Conservation (phyloP, 441 rosid genomes). For the Mallotus japonicus region DNA sequence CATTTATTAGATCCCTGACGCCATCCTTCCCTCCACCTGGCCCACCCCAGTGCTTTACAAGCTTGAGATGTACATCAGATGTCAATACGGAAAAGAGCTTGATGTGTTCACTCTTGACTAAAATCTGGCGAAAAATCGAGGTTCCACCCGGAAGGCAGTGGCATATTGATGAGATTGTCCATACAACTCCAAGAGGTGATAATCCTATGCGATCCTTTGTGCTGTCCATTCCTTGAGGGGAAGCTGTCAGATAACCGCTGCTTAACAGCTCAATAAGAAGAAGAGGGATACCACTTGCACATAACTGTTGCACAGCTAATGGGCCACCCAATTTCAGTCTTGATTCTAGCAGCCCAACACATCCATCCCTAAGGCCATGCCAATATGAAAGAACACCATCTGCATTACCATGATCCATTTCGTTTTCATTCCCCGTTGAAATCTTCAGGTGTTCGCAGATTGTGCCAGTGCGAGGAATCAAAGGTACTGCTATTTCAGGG, state of each 20-base stretch:
- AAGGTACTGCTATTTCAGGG: conserved; percentile 73
- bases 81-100: conserved; percentile 58
- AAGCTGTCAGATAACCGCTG: conserved; percentile 36
- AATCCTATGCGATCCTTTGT: conserved; percentile 49
- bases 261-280: conserved; percentile 72
- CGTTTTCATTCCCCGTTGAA: conserved; percentile 43
- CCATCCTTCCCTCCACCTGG: conserved; percentile 95
- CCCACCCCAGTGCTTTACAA: conserved; percentile 82
- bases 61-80: conserved; percentile 78
- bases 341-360: conserved; percentile 87
- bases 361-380: conserved; percentile 94
- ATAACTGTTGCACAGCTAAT: conserved; percentile 74
- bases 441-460: conserved; percentile 75
- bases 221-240: conserved; percentile 43
- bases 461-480: conserved; percentile 85
- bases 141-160: conserved; percentile 87
- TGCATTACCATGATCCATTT: conserved; percentile 26
- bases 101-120: conserved; percentile 59
- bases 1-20: conserved; percentile 69
- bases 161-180: conserved; percentile 81
- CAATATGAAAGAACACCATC: conserved; percentile 60
- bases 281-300: conserved; percentile 83
- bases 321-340: conserved; percentile 90
- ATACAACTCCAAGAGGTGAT: conserved; percentile 83
- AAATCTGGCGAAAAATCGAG: conserved; percentile 68